phyloP scores from a whole-genome alignment of 2,329 filamentous ascomycete species.

The Thelonectria blattea region DNA sequence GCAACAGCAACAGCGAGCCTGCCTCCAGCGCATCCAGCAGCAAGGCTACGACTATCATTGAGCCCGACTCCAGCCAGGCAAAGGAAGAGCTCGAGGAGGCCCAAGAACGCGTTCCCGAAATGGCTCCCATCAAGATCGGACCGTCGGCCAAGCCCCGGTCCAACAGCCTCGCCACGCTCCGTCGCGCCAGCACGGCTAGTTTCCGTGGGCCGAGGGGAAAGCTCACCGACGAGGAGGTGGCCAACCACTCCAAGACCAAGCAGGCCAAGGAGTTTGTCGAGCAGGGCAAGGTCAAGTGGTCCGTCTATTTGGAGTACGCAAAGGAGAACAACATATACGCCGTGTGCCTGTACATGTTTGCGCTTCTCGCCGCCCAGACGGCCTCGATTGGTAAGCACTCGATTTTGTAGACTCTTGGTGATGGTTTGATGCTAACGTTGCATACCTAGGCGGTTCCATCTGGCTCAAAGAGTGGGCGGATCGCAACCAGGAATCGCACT shows the following conservation, averaged over 20 bases:
- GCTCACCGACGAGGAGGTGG: slow-evolving; percentile 81
- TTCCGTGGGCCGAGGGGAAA: slow-evolving; percentile 88
- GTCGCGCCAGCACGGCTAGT: slow-evolving; percentile 89
- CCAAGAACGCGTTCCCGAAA: slow-evolving; percentile 76
- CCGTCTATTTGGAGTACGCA: slow-evolving; percentile 90
- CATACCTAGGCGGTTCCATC: slow-evolving; percentile 78
- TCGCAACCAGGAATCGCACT: slow-evolving; percentile 68
- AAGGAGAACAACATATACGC: slow-evolving; percentile 90
- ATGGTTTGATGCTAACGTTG: slow-evolving; percentile 10
- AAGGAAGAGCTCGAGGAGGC: slow-evolving; percentile 76
- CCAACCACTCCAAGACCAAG: slow-evolving; percentile 73
- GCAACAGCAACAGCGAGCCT: slow-evolving; percentile 46
- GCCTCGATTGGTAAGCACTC: slow-evolving; percentile 72
- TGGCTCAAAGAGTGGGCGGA: slow-evolving; percentile 97
- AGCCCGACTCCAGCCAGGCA: slow-evolving; percentile 57
- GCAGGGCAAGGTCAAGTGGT: slow-evolving; percentile 97
- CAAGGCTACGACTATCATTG: slow-evolving; percentile 64
- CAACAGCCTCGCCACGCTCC: slow-evolving; percentile 79
- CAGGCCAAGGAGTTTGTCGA: slow-evolving; percentile 88
- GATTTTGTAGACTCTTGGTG: too few relatives aligned
- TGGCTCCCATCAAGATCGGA: slow-evolving; percentile 73
- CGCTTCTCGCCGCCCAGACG: slow-evolving; percentile 80
- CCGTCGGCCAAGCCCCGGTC: slow-evolving; percentile 61
- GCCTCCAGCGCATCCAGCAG: slow-evolving; percentile 56
- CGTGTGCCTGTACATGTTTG: slow-evolving; percentile 78